Evolutionary conservation across 345 rosid genomes (phyloP), one percentile per base, ranked within the genome.

Genomic region (Litchi chinensis): DNA sequence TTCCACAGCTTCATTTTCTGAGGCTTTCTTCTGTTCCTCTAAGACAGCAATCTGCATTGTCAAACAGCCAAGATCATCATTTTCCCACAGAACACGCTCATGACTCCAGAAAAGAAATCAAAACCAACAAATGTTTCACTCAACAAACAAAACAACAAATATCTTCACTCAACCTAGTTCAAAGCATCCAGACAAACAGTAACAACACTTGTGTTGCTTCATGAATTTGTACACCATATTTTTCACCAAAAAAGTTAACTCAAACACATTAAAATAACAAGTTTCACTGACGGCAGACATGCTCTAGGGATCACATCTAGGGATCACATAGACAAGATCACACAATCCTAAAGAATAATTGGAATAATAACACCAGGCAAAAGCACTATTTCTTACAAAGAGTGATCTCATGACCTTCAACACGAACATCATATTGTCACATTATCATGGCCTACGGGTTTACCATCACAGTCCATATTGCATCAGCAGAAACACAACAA

Each of bases 31-130:
- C 80, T 89, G 88, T 74, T 88, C 91, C 83, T 93, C 97, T 76
- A 96, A 85, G 73, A 90, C 82, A 75, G 95, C 93, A 70, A 93
- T 84, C 98, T 96, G 80, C 80, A 84, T 82, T 70, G 76, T 82
- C 81, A 80, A 73, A 73, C 10, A 72, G 73, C 79, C 77, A 72
- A 81, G 80, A 65, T 16, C 22, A 79, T 32, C 8, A 73, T 76
- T 65, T 46, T 26, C 57, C 74, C 73, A 70, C 16, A 73, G 13
- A 48, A 65, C 57, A 26, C 44, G 50, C 54, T 1, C 68, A 22
- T n/a, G 19, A 37, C 10, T 18, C 72, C 8, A 28, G 21, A 24
- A 40, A 48, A 15, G n/a, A 32, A 64, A 5, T 16, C 18, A 50
- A 57, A 54, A 56, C 22, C 21, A 66, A 11, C 24, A 32, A 63